Evolutionary conservation across 352 stramenopile genomes (phyloP), one percentile per base, ranked within the genome.

Genomic region (Thalassiosira hispida): DNA sequence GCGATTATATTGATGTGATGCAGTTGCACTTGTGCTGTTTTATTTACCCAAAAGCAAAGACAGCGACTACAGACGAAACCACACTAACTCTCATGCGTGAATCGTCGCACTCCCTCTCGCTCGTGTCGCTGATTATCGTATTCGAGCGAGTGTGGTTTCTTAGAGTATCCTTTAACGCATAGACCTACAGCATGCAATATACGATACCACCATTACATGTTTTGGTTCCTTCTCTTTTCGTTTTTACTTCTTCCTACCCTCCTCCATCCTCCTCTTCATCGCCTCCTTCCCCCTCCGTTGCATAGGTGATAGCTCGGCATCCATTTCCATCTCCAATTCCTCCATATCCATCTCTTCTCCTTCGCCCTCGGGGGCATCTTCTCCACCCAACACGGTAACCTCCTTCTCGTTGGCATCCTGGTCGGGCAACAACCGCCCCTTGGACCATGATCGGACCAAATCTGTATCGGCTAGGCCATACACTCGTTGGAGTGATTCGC

Each of bases 241-340:
- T n/a, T n/a, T n/a, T n/a, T n/a, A n/a, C 65, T 83, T 80, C 46
- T 61, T 81, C 31, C 62, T 79, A 38, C 51, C 61, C 42, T 87
- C 73, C 57, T 86, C 77, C 42, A 88, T 92, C 33, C 84, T 59
- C 67, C 85, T 65, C 57, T 90, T 86, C 61, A 92, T 92, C 0
- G 81, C 82, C 56, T 90, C 72, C 62, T 91, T 92, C 25, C 87
- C 87, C 59, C 82, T 81, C 33, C 77, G 70, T 74, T 92, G 84
- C 40, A 83, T 56, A 11, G 76, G 79, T 2, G 82, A 88, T 23
- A 92, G 44, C 42, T 86, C 77, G 44, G 89, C 64, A 69, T 90
- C 84, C 35, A 90, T 75, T 1, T 83, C 63, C 64, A 81, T 81
- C 35, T 87, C 77, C 44, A 90, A 68, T 67, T 86, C 77, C 51